These are phyloP conservation scores for Colletotrichum sp. DNA, from an alignment of 2,329 filamentous ascomycete species.

Conservation along the genomic window DNA sequence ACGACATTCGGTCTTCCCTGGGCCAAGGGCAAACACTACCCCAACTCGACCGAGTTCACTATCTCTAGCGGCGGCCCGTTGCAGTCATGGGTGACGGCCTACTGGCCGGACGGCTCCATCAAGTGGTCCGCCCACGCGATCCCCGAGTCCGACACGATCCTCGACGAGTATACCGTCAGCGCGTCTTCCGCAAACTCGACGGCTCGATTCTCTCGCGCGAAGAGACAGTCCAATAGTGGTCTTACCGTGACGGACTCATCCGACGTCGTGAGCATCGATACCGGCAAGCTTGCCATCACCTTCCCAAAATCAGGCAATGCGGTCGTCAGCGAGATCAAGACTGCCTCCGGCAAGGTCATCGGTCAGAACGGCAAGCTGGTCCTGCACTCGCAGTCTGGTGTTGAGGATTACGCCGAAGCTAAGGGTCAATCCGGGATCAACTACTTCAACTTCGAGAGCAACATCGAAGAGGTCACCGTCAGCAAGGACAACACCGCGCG, in stretches of 20 bases:
- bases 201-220: constrained; percentile 6
- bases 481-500: constrained; percentile 45
- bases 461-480: constrained; percentile 55
- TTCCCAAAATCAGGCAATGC: constrained; percentile 48
- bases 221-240: constrained; percentile 36
- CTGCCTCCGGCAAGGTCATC: constrained; percentile 44
- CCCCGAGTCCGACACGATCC: constrained; percentile 41
- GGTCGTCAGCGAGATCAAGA: constrained; percentile 45
- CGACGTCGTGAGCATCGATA: constrained; percentile 43
- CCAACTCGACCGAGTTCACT: constrained; percentile 41
- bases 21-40: constrained; percentile 42
- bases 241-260: constrained; percentile 25
- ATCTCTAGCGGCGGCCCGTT: constrained; percentile 27
- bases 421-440: constrained; percentile 39
- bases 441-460: constrained; percentile 53
- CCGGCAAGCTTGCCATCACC: constrained; percentile 45
- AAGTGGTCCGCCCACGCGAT: constrained; percentile 68
- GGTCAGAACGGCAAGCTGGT: constrained; percentile 55
- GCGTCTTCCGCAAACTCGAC: constrained; percentile 28
- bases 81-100: constrained; percentile 63
- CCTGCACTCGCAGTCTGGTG: constrained; percentile 54
- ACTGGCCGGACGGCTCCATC: constrained; percentile 65
- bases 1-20: constrained; percentile 50
- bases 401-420: constrained; percentile 45
- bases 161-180: constrained; percentile 45